Conservation (phyloP, 495 filamentous ascomycete genomes). For the Echria macrotheca region DNA sequence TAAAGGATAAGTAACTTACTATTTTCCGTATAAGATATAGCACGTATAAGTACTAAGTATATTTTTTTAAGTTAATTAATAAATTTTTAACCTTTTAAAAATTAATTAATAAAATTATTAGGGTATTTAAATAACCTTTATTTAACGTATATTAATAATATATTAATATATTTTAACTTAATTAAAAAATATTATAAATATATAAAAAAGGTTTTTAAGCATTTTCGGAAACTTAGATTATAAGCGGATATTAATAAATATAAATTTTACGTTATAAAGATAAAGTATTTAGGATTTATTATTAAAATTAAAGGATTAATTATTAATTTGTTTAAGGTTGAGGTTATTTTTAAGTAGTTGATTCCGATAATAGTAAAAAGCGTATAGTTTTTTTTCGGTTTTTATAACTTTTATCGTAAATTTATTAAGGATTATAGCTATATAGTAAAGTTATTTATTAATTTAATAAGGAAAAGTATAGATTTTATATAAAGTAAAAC, state of each 20-base stretch:
- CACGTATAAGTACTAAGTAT: constrained; percentile 38
- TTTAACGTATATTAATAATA: constrained; percentile 29
- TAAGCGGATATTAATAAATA: constrained; percentile 25
- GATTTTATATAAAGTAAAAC: not conserved
- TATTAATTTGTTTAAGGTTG: not conserved
- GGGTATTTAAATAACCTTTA: constrained; percentile 24
- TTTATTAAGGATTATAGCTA: constrained; percentile 7
- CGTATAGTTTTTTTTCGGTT: constrained; percentile 6
- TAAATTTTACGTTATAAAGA: constrained; percentile 22
- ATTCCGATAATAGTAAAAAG: not conserved
- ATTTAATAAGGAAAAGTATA: constrained; percentile 2
- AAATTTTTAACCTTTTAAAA: constrained; percentile 14
- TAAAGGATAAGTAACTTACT: no score
- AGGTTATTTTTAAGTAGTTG: not conserved
- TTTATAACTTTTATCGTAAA: constrained; percentile 9
- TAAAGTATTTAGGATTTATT: constrained; percentile 25
- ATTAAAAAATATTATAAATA: not conserved
- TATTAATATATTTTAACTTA: constrained; percentile 5
- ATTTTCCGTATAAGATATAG: no score
- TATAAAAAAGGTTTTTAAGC: constrained; percentile 9
- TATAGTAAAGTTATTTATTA: not conserved
- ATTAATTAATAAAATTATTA: not conserved
- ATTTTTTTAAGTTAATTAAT: constrained; percentile 34
- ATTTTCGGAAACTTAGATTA: constrained; percentile 13
- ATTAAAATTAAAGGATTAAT: constrained; percentile 11